Evolutionary conservation across 352 stramenopile species (phyloP), one percentile per base, ranked within the genome.

Genomic region (Phytophthora pinifolia): DNA sequence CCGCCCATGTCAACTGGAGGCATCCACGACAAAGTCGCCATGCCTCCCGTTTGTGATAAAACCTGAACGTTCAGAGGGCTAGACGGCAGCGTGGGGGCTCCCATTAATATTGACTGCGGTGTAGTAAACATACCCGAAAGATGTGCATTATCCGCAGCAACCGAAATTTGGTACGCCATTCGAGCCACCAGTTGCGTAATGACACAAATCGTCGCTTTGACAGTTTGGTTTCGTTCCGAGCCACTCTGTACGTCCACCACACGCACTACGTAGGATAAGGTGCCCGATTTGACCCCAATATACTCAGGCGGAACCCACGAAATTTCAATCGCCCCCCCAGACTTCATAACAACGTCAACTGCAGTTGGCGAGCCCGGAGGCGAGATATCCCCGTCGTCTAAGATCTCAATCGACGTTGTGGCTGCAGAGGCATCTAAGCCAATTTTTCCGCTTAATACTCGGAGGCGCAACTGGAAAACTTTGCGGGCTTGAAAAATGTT

Each of bases 361-460:
- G 20, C 37, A 15, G 50, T 65, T 0, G 64, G 60, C 6, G 54
- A 18, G 33, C 62, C 58, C 0, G 77, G 75, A 30, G 67, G 46
- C 1, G 77, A 88, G 0, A 61, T 44, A 37, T 88, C 77, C 18
- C 72, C 70, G 38, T 88, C 77, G 46, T 88, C 77, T 0, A 68
- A 13, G 18, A 88, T 81, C 5, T 79, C 57, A 12, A 88, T 34
- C n/a, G 62, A 56, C 9, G 12, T 25, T 3, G 44, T 50, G 2
- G 51, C 35, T 9, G 30, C 13, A 5, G 34, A 4, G 4, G 45
- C 29, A 2, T 57, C 68, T n/a, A 87, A 14, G 6, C 14, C 10
- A 7, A 72, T 60, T 9, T 61, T 58, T 5, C 77, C 72, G 12
- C 44, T 60, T 0, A 59, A 29, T 1, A 76, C 17, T 8, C 33